These are phyloP conservation scores for Pythium scleroteichum DNA, from an alignment of 352 stramenopile species.

Conservation along the genomic window DNA sequence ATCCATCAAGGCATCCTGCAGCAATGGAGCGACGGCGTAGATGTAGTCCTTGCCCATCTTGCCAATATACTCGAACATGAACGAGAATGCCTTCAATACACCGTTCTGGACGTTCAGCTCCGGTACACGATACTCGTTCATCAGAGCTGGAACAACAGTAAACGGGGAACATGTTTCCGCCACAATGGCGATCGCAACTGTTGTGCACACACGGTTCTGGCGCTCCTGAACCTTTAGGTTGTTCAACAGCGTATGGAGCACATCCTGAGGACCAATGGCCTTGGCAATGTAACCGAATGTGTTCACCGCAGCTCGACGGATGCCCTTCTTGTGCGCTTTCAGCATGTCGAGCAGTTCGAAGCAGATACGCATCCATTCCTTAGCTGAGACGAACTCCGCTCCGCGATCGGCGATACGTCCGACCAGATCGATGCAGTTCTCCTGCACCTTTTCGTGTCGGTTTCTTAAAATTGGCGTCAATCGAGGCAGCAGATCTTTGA, in stretches of 20 bases:
- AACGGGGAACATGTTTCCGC: conserved; percentile 99
- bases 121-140: conserved; percentile 99
- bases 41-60: conserved; percentile 99
- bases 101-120: conserved; percentile 99
- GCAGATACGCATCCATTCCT: conserved; percentile 99
- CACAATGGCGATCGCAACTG: conserved; percentile 99
- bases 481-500: conserved; percentile 98
- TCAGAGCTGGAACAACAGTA: conserved; percentile 98
- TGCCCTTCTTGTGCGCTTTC: conserved; percentile 99
- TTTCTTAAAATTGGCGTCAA: conserved; percentile 99
- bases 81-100: conserved; percentile 99
- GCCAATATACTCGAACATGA: conserved; percentile 99
- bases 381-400: conserved; percentile 96
- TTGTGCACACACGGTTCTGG: conserved; percentile 99
- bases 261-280: conserved; percentile 98
- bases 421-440: conserved; percentile 99
- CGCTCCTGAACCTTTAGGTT: conserved; percentile 99
- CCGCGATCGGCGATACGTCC: conserved; percentile 98
- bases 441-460: conserved; percentile 99
- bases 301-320: conserved; percentile 97
- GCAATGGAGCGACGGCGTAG: conserved; percentile 96
- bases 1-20: conserved; percentile 99
- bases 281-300: conserved; percentile 99
- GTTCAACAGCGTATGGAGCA: conserved; percentile 98
- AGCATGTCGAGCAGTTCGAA: conserved; percentile 99